Evolutionary conservation across 441 rosid genomes (phyloP), one percentile per base, ranked within the genome.

Genomic region (Populus hybrid): DNA sequence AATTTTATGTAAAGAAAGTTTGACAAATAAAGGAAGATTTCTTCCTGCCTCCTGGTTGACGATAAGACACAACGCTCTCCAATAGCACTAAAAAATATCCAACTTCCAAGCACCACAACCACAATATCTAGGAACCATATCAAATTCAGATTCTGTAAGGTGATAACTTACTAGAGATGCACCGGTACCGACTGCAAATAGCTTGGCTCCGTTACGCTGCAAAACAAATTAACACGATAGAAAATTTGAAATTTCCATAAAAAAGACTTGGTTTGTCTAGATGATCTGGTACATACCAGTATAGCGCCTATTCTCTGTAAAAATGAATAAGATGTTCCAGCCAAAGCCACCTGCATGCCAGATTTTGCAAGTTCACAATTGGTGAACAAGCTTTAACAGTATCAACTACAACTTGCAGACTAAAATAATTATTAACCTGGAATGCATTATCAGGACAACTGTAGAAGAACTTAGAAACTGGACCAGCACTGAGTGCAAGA

Each of bases 391-490:
- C 20, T 24, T 28, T n/a, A 73, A 24, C 9, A 12, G 63, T 68
- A 16, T n/a, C 42, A 53, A 68, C 18, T 38, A 38, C 32, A 67
- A 75, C 34, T 59, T 67, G 59, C 36, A 28, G 18, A 63, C 42
- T 14, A 80, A 67, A 71, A 59, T 23, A 67, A 34, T 30, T 2
- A 46, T 70, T 36, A 81, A 95, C 99, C 98, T 95, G 98, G 82
- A 95, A 95, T 67, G 98, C 98, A 82, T 95, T 94, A 26, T 94
- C 99, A 23, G 99, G 99, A 70, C 97, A 94, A 85, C 75, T 81
- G 81, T 90, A 81, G 93, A 94, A 93, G 88, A 95, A 91, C 88
- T 86, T 93, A 82, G 98, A 79, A 78, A 93, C 70, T 32, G 90
- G 77, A 73, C 97, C 92, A 40, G 94, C 94, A 80, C 78, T 82